Base-by-base conservation (phyloP, 331 rosid species). In the Phaseolus coccineus region DNA sequence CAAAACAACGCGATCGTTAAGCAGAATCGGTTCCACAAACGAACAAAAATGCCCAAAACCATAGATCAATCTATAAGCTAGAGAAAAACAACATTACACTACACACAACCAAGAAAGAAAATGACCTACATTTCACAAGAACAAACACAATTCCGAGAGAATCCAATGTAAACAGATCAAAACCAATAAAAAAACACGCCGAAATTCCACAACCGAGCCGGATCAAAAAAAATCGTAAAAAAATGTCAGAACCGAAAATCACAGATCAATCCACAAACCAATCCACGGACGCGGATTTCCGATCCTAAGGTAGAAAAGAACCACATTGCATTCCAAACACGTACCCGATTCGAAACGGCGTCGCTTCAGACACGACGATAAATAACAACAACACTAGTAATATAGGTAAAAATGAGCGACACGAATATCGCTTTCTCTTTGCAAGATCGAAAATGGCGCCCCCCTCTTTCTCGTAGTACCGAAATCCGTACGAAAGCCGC, bases 371-470 rank as follows among this genome's bases (percentile, higher is more conserved):
- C n/a, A 13, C 59, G 11, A 67, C 8, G 2, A 55, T 39, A 71
- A 76, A 53, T 64, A 37, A 59, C 3, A 59, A 22, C 5, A 55
- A 22, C 2, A 22, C 0, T 19, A 19, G 3, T 9, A 40, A 37
- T 40, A 42, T 42, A 8, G 47, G 47, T 10, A 8, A 40, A 40
- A 37, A 40, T 65, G 33, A 69, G 73, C 68, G 59, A 83, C 78
- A 68, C 37, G 78, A 30, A 40, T 12, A 69, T 86, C 84, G 84
- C 85, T 82, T 88, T 78, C 71, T 61, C 4, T 0, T 12, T 46
- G 27, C 0, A 81, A 73, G 87, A 76, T 74, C 85, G 83, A 40
- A 78, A 58, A 55, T 69, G 88, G 74, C 85, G 81, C 81, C 66
- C 35, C 35, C 68, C 25, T 67, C 57, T 78, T 68, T 58, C 58